phyloP scores from a whole-genome alignment of 129 eudicot species.

The Silybum marianum region DNA sequence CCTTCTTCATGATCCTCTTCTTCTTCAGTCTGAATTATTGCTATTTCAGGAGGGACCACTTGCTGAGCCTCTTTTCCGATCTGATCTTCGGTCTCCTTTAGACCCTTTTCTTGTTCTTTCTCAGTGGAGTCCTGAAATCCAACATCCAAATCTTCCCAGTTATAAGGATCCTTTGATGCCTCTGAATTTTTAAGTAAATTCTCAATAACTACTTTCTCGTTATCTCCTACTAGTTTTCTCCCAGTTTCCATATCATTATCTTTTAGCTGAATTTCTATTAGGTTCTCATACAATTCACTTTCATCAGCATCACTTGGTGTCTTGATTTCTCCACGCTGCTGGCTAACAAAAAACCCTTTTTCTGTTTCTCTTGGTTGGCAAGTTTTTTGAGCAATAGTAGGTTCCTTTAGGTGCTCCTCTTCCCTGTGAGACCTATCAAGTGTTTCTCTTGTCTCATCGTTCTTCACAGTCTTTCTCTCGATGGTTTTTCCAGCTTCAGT shows the following conservation, averaged over 20 bases:
- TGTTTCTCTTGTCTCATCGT: constrained; percentile 29
- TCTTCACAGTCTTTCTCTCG: too few relatives aligned
- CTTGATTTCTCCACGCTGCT: constrained; percentile 32
- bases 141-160: constrained; percentile 37
- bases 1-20: constrained; percentile 38
- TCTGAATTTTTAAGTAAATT: constrained; percentile 16
- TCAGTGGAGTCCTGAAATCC: constrained; percentile 36
- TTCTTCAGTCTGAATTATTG: constrained; percentile 21
- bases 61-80: constrained; percentile 41
- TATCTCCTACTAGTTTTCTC: constrained; percentile 16
- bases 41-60: constrained; percentile 35
- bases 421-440: constrained; percentile 28
- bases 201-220: constrained; percentile 28
- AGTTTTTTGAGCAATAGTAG: constrained; percentile 28
- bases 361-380: constrained; percentile 26
- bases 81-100: constrained; percentile 32
- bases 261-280: constrained; percentile 42
- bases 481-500: too few relatives aligned
- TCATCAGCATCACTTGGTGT: constrained; percentile 35
- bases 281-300: constrained; percentile 41
- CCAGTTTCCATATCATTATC: constrained; percentile 40
- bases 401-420: constrained; percentile 39
- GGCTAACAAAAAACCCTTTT: constrained; percentile 20
- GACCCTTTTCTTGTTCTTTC: constrained; percentile 30
- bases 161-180: constrained; percentile 2